Evolutionary conservation across 164 flowering plant species (phyloP), one percentile per base, ranked within the genome.

Genomic region (Sedum album): DNA sequence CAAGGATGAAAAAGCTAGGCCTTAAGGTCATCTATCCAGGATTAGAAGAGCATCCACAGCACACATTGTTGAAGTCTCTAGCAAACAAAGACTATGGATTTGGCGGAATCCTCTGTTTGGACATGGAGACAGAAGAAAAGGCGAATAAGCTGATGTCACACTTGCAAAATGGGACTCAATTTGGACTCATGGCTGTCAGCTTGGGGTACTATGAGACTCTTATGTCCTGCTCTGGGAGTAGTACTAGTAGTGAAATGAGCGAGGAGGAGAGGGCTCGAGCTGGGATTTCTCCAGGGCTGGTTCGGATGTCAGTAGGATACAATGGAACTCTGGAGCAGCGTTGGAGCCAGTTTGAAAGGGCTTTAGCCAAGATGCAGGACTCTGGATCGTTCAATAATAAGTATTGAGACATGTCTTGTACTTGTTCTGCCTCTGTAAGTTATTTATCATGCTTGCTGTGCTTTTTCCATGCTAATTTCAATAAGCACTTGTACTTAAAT

Each of bases 161-260:
- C 13, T 28, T 57, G 62, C 62, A 57, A 30, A 57, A 57, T 57
- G 62, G 62, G 62, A 57, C 62, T 28, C 62, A 57, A 33, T 57
- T 57, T 28, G 62, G 62, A 6, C 33, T 57, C 62, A 28, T 57
- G 62, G 62, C 62, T 28, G 62, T 57, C 20, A 57, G 62, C 6
- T 28, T 57, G 62, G 62, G 62, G 23, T 94, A 91, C 82, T 85
- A 89, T 31, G 98, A 94, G 78, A 94, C 98, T 2, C 86, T 94
- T 26, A 91, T 94, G 96, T 94, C 98, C 0, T 91, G 97, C 82
- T 94, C 98, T 0, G 90, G 97, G 0, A 89, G 90, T 57, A 57
- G 62, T 28, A 57, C 62, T 26, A 57, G 62, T 20, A 57, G 62
- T 28, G 62, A 57, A 30, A 57, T 57, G 62, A 57, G 62, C 33